These are phyloP conservation scores for Dactylellina leptospora DNA, from an alignment of 2,329 filamentous ascomycete genomes.

Conservation along the genomic window DNA sequence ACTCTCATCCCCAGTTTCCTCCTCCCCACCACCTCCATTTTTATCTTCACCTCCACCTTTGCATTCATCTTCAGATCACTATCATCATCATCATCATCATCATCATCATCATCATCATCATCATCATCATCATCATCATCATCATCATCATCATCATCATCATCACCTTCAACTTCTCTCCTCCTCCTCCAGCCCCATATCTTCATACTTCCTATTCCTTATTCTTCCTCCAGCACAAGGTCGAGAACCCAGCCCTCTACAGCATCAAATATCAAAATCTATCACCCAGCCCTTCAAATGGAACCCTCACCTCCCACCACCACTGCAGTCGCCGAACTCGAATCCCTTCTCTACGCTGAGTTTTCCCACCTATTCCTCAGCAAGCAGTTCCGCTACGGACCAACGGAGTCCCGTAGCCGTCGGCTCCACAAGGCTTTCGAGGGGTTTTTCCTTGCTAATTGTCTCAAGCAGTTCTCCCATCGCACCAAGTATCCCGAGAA, in stretches of 20 bases:
- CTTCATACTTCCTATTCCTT: not conserved
- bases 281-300: too few species aligned
- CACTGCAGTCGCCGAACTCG: not conserved
- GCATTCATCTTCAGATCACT: not conserved
- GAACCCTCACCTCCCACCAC: not conserved
- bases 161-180: not conserved
- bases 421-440: constrained; percentile 5
- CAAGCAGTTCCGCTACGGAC: constrained; percentile 1
- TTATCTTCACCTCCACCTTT: not conserved
- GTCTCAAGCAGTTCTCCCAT: constrained; percentile 18
- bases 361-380: constrained; percentile 16
- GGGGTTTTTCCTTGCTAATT: not conserved
- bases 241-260: too few species aligned
- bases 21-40: not conserved
- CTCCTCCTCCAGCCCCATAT: not conserved
- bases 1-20: too few species aligned
- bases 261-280: too few species aligned
- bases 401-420: not conserved
- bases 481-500: not conserved
- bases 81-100: too few species aligned
- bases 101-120: too few species aligned
- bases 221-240: too few species aligned
- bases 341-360: constrained; percentile 6
- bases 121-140: too few species aligned
- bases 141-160: not conserved